These are phyloP conservation scores for Calonectria honghensis DNA, from an alignment of 2,329 filamentous ascomycete species.

Conservation along the genomic window DNA sequence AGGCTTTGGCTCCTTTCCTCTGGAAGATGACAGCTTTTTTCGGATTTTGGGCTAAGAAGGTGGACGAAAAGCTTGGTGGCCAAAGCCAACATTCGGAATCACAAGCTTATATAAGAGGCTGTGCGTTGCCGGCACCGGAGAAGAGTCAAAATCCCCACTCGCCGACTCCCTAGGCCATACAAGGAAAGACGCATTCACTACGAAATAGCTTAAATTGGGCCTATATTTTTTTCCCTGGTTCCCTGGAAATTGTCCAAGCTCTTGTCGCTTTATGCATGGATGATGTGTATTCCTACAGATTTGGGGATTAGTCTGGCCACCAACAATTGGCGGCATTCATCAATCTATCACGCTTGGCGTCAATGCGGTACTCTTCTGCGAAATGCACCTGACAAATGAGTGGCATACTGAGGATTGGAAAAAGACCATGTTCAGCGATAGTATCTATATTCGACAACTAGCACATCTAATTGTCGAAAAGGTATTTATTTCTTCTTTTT, in stretches of 20 bases:
- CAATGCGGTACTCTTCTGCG: no score
- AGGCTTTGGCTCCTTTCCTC: not conserved
- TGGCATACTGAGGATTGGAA: not conserved
- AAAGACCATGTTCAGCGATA: not conserved
- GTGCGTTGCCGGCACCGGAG: conserved; percentile 24
- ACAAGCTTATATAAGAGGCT: conserved; percentile 22
- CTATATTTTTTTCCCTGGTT: not conserved
- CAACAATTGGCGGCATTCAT: no score
- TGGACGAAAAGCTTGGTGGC: not conserved
- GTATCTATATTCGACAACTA: not conserved
- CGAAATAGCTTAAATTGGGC: conserved; percentile 3
- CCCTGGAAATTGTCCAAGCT: not conserved
- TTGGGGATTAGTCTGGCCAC: no score
- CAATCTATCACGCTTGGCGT: not conserved
- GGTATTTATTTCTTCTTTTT: not conserved
- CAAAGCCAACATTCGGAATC: not conserved
- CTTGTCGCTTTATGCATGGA: not conserved
- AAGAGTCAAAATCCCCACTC: not conserved
- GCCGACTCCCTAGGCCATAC: not conserved
- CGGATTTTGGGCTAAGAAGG: not conserved
- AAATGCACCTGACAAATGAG: not conserved
- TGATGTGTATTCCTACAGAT: no score
- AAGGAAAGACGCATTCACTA: not conserved
- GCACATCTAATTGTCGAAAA: not conserved
- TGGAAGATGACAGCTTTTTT: not conserved